A percentile compares a stretch with the other conserved stretches of the same genome.
Evolutionary conservation across 345 rosid genomes (phyloP).

Genomic region (Salix viminalis): DNA sequence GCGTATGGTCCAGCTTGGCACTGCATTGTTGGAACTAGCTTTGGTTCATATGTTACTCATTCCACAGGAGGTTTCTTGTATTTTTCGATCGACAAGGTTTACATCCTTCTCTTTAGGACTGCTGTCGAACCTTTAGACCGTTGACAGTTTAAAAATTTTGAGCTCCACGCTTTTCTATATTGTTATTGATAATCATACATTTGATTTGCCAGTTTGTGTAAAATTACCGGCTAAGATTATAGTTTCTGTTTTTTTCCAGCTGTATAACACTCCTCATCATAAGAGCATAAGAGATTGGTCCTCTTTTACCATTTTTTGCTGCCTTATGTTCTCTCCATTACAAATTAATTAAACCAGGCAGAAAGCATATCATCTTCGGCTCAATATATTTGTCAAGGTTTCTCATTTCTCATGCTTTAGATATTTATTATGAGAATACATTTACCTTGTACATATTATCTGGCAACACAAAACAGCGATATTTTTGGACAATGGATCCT

Average conservation of each 20-base stretch:
- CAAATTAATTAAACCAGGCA: not conserved
- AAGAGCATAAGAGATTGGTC: not conserved
- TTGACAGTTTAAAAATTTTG: constrained; percentile 19
- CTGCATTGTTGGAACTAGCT: constrained; percentile 95
- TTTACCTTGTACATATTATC: not conserved
- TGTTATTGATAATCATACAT: constrained; percentile 8
- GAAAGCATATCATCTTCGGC: not conserved
- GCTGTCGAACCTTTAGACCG: constrained; percentile 83
- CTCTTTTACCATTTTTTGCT: not conserved
- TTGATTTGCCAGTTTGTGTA: constrained; percentile 14
- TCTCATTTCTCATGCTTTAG: not conserved
- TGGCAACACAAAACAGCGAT: not conserved
- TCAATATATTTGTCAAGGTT: not conserved
- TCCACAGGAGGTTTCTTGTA: constrained; percentile 91
- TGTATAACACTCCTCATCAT: not conserved
- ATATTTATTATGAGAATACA: not conserved
- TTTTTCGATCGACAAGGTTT: constrained; percentile 82
- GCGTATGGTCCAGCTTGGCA: constrained; percentile 96
- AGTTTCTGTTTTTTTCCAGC: not conserved
- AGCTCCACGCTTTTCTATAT: not conserved
- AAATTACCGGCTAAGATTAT: constrained; percentile 14
- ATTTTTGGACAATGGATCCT: not conserved
- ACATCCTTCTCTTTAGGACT: constrained; percentile 91
- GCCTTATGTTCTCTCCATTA: not conserved
- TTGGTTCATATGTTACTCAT: constrained; percentile 92